phyloP scores from a whole-genome alignment of 2,329 filamentous ascomycete species.

The Drechslerella coelobrocha region DNA sequence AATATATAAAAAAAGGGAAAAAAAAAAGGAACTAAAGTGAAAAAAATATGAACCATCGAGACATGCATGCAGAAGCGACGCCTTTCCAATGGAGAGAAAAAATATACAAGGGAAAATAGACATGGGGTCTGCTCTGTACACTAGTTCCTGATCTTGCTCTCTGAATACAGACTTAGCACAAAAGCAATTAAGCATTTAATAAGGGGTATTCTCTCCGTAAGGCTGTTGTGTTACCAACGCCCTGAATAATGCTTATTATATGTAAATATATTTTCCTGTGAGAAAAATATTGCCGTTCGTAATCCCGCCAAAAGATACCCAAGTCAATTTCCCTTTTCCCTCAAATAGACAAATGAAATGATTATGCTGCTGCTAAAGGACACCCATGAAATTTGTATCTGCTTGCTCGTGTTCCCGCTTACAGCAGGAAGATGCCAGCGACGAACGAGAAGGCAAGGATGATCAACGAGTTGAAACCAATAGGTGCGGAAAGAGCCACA shows the following conservation, averaged over 20 bases:
- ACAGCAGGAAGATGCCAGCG: conserved; percentile 66
- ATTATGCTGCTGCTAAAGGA: conserved; percentile 5
- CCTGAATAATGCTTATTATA: no score
- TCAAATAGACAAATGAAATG: conserved; percentile 20
- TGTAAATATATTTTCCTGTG: no score
- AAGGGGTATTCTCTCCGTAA: background rate
- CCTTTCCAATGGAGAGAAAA: conserved; percentile 32
- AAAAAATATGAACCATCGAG: conserved; percentile 6
- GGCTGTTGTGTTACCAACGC: no score
- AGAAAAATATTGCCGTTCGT: no score
- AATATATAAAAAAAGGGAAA: conserved; percentile 11
- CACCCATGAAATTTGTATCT: conserved; percentile 8
- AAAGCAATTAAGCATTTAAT: no score
- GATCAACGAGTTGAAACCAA: conserved; percentile 61
- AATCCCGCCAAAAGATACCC: background rate
- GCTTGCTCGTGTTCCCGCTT: conserved; percentile 52
- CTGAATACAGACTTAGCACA: no score
- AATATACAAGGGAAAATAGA: conserved; percentile 21
- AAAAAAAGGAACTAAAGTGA: conserved; percentile 19
- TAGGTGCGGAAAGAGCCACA: conserved; percentile 59
- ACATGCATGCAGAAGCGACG: conserved; percentile 23
- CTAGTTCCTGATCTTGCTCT: background rate
- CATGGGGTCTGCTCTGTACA: background rate
- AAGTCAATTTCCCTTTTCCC: no score
- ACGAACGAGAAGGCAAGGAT: conserved; percentile 63